Base-by-base conservation (phyloP, 495 filamentous ascomycete genomes). In the Penicillium lagena region DNA sequence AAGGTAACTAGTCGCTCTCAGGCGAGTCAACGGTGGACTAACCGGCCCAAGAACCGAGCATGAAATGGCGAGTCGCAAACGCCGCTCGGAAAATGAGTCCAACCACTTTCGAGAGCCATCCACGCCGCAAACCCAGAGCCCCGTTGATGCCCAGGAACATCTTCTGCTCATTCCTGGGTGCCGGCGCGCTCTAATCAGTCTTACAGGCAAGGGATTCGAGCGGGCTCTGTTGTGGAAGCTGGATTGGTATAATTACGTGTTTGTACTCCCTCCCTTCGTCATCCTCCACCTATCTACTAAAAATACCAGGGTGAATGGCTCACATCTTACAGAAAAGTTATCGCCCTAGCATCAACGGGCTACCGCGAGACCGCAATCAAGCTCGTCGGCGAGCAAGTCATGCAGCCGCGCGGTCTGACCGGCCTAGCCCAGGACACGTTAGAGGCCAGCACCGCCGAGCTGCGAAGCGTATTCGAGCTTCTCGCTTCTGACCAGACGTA, bases 191-290 rank as follows among this genome's bases (percentile, higher is more conserved):
- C 57, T 80, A 37, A 79, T 90, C 57, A 85, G 79, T 56, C 73
- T 93, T 45, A 89, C 86, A 22, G 86, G 86, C n/a, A 72, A 72
- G 29, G 68, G 72, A 1, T 89, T 89, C 51, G 82, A 88, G 54
- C 58, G 73, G 1, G 73, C 77, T n/a, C 69, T 95, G 12, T 53
- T 91, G 15, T 72, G 75, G 63, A 73, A 77, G 55, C 65, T 94
- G n/a, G 77, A 79, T 40, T 87, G 77, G 78, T 75, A 67, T 62
- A 80, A 75, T 54, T 75, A 85, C 43, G 54, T 82, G 78, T 82
- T 52, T 30, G 45, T 42, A 35, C 10, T 29, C n/a, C 8, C 41
- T 14, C 12, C 45, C 39, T 36, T 39, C 46, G 32, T 32, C 31
- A n/a, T 39, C 35, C 30, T 22, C 46, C 29, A 36, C 39, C 17